phyloP scores from a whole-genome alignment of 306 rosid genomes.

The Benincasa hispida region DNA sequence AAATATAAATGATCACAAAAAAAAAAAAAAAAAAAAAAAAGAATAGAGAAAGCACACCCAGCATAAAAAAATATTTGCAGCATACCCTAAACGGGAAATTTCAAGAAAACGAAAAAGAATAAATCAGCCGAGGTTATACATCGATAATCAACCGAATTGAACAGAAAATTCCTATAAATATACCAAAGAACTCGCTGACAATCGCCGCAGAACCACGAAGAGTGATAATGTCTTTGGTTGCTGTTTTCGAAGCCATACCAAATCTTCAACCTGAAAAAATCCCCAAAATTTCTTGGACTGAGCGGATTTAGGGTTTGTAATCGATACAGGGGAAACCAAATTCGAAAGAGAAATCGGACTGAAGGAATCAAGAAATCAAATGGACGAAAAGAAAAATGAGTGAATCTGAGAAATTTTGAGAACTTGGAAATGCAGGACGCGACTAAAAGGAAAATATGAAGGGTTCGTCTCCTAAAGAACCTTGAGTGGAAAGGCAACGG shows the following conservation, averaged over 20 bases:
- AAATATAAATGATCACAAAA: neutral
- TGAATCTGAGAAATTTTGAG: neutral
- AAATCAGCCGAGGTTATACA: slow-evolving; percentile 8
- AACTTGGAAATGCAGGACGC: neutral
- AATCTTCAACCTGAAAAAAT: neutral
- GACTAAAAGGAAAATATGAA: slow-evolving; percentile 4
- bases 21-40: neutral
- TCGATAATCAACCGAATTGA: neutral
- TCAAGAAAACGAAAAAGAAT: neutral
- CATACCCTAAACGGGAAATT: slow-evolving; percentile 52
- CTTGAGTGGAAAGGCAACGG: slow-evolving; percentile 8
- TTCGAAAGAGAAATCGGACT: neutral
- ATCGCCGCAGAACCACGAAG: slow-evolving; percentile 95
- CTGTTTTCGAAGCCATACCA: slow-evolving; percentile 57
- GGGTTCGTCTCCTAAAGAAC: neutral
- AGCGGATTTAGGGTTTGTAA: neutral
- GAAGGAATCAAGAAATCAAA: neutral
- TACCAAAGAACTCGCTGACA: slow-evolving; percentile 97
- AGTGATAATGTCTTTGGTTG: slow-evolving; percentile 82
- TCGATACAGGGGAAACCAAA: neutral
- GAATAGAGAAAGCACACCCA: neutral
- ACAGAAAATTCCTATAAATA: neutral
- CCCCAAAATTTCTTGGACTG: neutral
- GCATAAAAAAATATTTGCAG: slow-evolving; percentile 72
- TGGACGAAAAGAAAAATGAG: neutral